Base-by-base conservation (phyloP, 179 eudicot species). In the Carnegiea gigantea region DNA sequence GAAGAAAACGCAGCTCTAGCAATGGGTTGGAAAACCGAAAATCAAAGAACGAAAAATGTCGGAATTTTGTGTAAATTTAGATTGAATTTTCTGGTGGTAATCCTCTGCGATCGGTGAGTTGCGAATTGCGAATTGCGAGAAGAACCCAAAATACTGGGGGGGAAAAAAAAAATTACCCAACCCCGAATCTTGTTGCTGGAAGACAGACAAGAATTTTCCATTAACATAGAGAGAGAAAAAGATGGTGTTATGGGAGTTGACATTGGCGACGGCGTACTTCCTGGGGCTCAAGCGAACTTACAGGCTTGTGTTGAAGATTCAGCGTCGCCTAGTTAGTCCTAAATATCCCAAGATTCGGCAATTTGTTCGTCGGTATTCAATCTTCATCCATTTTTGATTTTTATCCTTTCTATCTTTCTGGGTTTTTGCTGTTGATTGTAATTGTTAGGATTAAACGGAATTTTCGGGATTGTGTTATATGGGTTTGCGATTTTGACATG, bases 191-290 rank as follows among this genome's bases (percentile, higher is more conserved):
- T 28, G 44, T 76, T 51, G 64, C 28, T 6, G 26, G 13, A 76
- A 49, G 15, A 28, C 18, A 9, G 24, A 46, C 59, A 44, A 44
- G 59, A 23, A 23, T 44, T 17, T 51, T 38, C 60, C 10, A 68
- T 51, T 49, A 57, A 15, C 62, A 14, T 20, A 20, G 3, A 46
- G 54, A 81, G 78, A 82, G 36, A 54, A 57, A 33, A 78, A 36
- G 78, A 93, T 95, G 98, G 98, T 93, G 86, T 73, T 95, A 33
- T 95, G 98, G 98, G 98, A 93, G 87, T 86, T 95, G 17, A 87
- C 97, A 77, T 82, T 92, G 82, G 93, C 87, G 59, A 93, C 98
- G 9, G 97, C 98, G 0, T 95, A 95, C 85, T 91, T 93, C 84
- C 59, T 95, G 80, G 98, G 98, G 7, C 85, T 95, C 71, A 90